Base-by-base conservation (phyloP, 768 basidiomycete genomes). In the Vararia minispora region DNA sequence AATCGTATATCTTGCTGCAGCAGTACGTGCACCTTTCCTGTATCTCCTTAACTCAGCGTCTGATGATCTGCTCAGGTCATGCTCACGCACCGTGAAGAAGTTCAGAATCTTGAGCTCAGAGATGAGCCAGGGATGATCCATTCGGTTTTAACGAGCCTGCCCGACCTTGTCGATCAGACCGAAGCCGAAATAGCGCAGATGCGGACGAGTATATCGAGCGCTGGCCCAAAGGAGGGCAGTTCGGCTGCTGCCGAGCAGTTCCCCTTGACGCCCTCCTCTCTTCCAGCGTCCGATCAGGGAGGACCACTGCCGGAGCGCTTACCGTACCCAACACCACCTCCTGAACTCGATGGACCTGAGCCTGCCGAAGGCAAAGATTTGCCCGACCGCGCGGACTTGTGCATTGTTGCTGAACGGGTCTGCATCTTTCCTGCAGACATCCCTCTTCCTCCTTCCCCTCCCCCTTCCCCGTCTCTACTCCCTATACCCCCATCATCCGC, bases 91-190 rank as follows among this genome's bases (percentile, higher is more conserved):
- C 88, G 84, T 54, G 63, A 70, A 11, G 76, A 86, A 39, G 72
- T 85, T 14, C 47, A 68, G 37, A 53, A 59, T 20, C 59, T 94
- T 14, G 67, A 76, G 38, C 63, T 71, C 37, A 79, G 79, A 50
- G 80, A 74, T 17, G 84, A 86, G 46, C 84, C 83, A 3, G 81
- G 85, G 18, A 86, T 85, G 83, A 63, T 84, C 26, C 85, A 88
- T 55, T 78, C 83, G 3, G 49, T 86, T 8, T 62, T 88, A 13
- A 79, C 72, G 31, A 62, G 69, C n/a, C 52, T 85, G 18, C 79
- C 81, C 0, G 62, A 67, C n/a, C 54, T 84, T 5, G 55, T 57
- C 11, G 79, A 79, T 33, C 64, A 64, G 21, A 57, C 44, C 10
- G 48, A 52, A 3, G 41, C 41, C 5, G 28, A 40, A 11, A 28